Evolutionary conservation across 2,329 filamentous ascomycete species (phyloP), one percentile per base, ranked within the genome.

Genomic region (Aspergillus pseudotamarii): DNA sequence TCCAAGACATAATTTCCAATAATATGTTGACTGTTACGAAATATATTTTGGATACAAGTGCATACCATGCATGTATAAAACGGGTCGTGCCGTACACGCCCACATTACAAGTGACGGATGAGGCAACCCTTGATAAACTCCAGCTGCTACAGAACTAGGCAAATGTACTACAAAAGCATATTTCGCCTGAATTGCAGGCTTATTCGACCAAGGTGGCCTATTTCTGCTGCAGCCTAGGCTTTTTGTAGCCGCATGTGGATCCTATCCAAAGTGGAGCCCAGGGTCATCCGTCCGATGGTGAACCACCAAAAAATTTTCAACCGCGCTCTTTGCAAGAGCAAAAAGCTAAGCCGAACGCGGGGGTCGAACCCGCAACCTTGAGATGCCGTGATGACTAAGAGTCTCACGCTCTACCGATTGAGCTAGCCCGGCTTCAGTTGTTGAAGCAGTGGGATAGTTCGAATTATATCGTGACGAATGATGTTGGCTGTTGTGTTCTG

Each of bases 321-420:
- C 36, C 16, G 14, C 51, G 38, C 10, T 16, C 26, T n/a, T 4
- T n/a, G 28, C 21, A 57, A 51, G 41, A 58, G 16, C 23, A 68
- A 71, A 65, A 68, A 65, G 30, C 11, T 61, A 58, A 77, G 76
- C 76, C 76, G 72, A 77, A 78, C 75, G 76, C 73, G 77, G 76
- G 76, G 77, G 73, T 79, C 75, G 76, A 79, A 79, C 77, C 76
- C 76, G 73, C 76, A 77, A 68, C 72, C 71, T 75, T 75, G 74
- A 73, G 75, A 73, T 75, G 26, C 51, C 51, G 51, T 55, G 51
- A 55, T 16, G 51, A 55, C 51, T 79, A 82, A 81, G 78, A 81
- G 78, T 78, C 79, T 79, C 79, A 81, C 75, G 76, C 75, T 78
- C 76, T 81, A 80, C 73, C 80, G 78, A 82, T 81, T 82, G 80